Evolutionary conservation across 495 filamentous ascomycete genomes (phyloP).

Genomic region (Filosporella fistucella): DNA sequence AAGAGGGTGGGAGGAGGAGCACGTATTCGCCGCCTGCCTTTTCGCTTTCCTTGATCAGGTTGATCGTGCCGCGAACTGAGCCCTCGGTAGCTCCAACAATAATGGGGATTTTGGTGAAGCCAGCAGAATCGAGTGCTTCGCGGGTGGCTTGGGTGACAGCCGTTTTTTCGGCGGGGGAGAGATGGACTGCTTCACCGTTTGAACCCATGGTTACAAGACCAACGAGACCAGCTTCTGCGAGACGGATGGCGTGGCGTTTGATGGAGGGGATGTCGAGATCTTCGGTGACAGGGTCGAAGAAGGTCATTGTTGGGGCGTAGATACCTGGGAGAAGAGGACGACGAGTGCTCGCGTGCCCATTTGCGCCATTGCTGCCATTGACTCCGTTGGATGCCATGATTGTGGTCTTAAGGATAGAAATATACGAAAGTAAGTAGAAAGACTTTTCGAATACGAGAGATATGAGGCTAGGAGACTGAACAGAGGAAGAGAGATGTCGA

Average conservation of each 20-base stretch:
- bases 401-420: background rate
- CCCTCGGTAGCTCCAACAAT: conserved; percentile 79
- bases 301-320: conserved; percentile 87
- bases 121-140: conserved; percentile 77
- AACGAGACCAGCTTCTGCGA: conserved; percentile 76
- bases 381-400: conserved; percentile 33
- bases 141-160: conserved; percentile 75
- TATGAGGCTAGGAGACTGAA: no score
- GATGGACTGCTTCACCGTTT: conserved; percentile 84
- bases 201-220: conserved; percentile 87
- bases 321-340: conserved; percentile 77
- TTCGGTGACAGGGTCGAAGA: conserved; percentile 78
- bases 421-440: no score
- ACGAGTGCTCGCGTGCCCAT: conserved; percentile 35
- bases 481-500: background rate
- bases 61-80: conserved; percentile 71
- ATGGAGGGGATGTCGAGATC: conserved; percentile 77
- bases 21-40: conserved; percentile 73
- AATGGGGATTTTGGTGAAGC: conserved; percentile 70
- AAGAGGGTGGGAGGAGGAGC: conserved; percentile 74
- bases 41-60: conserved; percentile 64
- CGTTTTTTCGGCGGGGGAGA: conserved; percentile 67
- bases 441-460: conserved; percentile 3
- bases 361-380: conserved; percentile 26
- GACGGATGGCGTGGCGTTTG: conserved; percentile 72